Base-by-base conservation (phyloP, 805 yeast species). In the Clavispora phyllophila region DNA sequence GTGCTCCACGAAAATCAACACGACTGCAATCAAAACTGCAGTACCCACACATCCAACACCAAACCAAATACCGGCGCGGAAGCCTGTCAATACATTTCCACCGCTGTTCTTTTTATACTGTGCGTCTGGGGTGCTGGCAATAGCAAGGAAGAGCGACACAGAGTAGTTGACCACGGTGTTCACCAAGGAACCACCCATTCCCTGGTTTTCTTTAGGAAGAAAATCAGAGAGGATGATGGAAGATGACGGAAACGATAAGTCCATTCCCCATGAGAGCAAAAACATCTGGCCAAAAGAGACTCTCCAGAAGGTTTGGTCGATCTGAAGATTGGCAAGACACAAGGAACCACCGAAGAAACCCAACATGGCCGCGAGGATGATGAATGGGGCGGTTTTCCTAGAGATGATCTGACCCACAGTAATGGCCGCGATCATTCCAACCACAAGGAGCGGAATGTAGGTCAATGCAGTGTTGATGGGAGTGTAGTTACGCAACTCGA, bases 151-250 rank as follows among this genome's bases (percentile, higher is more conserved):
- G n/a, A 84, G 57, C 0, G 89, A 79, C 26, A 66, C 82, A 0
- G 89, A 79, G 57, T 85, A 85, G 58, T 82, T 85, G 10, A 82
- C 78, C 51, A 82, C 78, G 0, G 93, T 84, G 17, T 82, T 72
- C 4, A 83, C 81, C 39, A 85, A 63, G 0, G 88, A 81, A 0
- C 88, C 89, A 0, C 89, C 90, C 73, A 82, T 77, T 8, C 91
- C 93, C 61, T 85, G 93, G 50, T 81, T 78, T 44, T 73, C 67
- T 37, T 68, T 59, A 0, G 90, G 89, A 28, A 84, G 64, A 37
- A 65, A 65, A 46, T 79, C 80, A 7, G 83, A 75, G 33, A 84
- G 58, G 12, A 82, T 72, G 38, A 84, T 69, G 0, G 88, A 77
- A 0, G 85, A 81, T 1, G 90, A 82, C 0, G 93, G 91, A 59